Evolutionary conservation across 495 filamentous ascomycete genomes (phyloP).

Genomic region (Penicillium canescens): DNA sequence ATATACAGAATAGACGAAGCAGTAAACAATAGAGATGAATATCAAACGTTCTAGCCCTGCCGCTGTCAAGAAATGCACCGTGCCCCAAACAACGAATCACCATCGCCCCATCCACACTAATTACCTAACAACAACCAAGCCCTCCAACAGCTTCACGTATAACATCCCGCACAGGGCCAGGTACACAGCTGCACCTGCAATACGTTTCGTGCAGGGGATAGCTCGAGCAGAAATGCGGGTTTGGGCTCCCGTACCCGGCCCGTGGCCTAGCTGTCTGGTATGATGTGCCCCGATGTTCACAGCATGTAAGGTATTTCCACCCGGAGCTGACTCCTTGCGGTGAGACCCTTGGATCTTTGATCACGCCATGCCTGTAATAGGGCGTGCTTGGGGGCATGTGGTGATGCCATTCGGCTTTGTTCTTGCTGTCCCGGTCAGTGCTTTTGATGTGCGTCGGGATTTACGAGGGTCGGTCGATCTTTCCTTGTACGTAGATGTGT

Average conservation of each 20-base stretch:
- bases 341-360: slow-evolving; percentile 5
- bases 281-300: no score
- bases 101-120: slow-evolving; percentile 23
- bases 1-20: background rate
- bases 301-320: background rate
- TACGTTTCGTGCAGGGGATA: background rate
- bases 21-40: slow-evolving; percentile 5
- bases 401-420: slow-evolving; percentile 1
- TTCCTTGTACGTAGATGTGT: no score
- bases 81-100: slow-evolving; percentile 34
- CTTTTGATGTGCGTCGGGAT: background rate
- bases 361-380: slow-evolving; percentile 13
- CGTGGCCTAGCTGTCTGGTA: no score
- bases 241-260: background rate
- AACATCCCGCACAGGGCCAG: background rate
- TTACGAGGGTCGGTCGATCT: background rate
- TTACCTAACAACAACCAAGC: slow-evolving; percentile 38
- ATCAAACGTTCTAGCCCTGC: slow-evolving; percentile 13
- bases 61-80: slow-evolving; percentile 33
- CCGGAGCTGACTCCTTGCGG: slow-evolving; percentile 9
- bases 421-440: background rate
- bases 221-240: slow-evolving; percentile 4
- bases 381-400: background rate
- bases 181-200: slow-evolving; percentile 2
- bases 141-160: slow-evolving; percentile 8